Percentiles rank a stretch among this genome's conserved stretches.
Conservation (phyloP, 441 rosid species). For the Breynia disticha region DNA sequence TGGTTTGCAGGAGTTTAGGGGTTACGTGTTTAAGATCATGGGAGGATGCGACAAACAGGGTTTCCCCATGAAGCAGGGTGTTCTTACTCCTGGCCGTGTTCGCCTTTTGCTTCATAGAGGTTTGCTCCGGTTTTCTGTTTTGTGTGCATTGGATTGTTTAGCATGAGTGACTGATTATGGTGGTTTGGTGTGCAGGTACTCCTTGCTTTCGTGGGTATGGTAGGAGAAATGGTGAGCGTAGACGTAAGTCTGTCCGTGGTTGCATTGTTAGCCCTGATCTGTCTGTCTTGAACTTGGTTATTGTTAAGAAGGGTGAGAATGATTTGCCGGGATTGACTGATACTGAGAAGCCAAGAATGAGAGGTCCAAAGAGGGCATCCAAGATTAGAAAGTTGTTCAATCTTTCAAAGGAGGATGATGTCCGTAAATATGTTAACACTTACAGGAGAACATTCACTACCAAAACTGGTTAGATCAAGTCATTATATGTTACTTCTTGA, state of each 20-base stretch:
- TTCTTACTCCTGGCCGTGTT: slow-evolving; percentile 42
- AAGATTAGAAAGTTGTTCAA: slow-evolving; percentile 45
- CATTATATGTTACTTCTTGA: not conserved
- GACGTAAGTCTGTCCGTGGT: slow-evolving; percentile 44
- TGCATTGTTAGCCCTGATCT: slow-evolving; percentile 48
- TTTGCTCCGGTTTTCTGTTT: not conserved
- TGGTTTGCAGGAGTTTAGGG: slow-evolving; percentile 33
- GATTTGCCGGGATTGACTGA: slow-evolving; percentile 40
- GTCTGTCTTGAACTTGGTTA: slow-evolving; percentile 41
- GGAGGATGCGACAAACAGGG: slow-evolving; percentile 53
- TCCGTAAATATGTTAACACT: slow-evolving; percentile 40
- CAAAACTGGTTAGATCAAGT: slow-evolving; percentile 24
- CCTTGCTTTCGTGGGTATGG: slow-evolving; percentile 47
- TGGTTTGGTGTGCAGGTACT: slow-evolving; percentile 21
- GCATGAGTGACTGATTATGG: not conserved
- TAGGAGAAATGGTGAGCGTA: slow-evolving; percentile 37
- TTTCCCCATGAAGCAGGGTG: slow-evolving; percentile 48
- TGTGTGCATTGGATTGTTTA: not conserved
- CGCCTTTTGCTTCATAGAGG: slow-evolving; percentile 44
- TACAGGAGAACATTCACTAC: slow-evolving; percentile 39
- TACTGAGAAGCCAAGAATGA: slow-evolving; percentile 40
- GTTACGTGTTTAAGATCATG: slow-evolving; percentile 43
- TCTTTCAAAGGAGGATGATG: slow-evolving; percentile 48
- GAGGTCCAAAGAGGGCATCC: slow-evolving; percentile 50
- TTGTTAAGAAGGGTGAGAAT: slow-evolving; percentile 41